Evolutionary conservation across 2,329 filamentous ascomycete species (phyloP).

Genomic region (Dryadomyces sulphureus): DNA sequence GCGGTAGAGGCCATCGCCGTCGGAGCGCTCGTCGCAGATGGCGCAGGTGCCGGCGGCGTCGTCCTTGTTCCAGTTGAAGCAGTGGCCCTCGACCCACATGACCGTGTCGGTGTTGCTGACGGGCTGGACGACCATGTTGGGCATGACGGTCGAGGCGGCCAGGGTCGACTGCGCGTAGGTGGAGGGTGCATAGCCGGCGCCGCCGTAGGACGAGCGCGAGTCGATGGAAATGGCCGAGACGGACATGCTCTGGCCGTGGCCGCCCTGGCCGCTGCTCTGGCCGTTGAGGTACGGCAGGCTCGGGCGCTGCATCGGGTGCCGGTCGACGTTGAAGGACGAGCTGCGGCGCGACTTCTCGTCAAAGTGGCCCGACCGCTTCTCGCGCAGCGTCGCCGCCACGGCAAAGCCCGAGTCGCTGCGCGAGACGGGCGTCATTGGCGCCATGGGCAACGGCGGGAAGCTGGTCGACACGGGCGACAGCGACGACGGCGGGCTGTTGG

Average conservation of each 20-base stretch:
- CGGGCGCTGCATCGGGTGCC: conserved; percentile 51
- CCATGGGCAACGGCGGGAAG: conserved; percentile 63
- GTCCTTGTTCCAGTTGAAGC: conserved; percentile 48
- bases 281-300: conserved; percentile 56
- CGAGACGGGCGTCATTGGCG: conserved; percentile 69
- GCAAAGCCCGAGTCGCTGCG: conserved; percentile 86
- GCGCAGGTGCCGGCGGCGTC: conserved; percentile 51
- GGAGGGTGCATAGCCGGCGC: conserved; percentile 59
- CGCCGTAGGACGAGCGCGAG: conserved; percentile 48
- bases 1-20: conserved; percentile 58
- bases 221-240: conserved; percentile 45
- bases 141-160: conserved; percentile 76
- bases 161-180: conserved; percentile 77
- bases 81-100: conserved; percentile 77
- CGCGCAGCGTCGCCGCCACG: conserved; percentile 68
- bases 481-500: conserved; percentile 43
- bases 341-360: conserved; percentile 70
- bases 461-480: conserved; percentile 64
- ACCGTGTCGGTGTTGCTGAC: conserved; percentile 66
- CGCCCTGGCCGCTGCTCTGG: conserved; percentile 29
- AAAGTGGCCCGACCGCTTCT: conserved; percentile 91
- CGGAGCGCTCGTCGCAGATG: conserved; percentile 61
- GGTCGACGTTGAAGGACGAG: conserved; percentile 79
- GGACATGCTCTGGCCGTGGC: conserved; percentile 38
- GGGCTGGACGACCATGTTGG: conserved; percentile 65